Base-by-base conservation (phyloP, 2,329 filamentous ascomycete species). In the Fonsecaea monophora region DNA sequence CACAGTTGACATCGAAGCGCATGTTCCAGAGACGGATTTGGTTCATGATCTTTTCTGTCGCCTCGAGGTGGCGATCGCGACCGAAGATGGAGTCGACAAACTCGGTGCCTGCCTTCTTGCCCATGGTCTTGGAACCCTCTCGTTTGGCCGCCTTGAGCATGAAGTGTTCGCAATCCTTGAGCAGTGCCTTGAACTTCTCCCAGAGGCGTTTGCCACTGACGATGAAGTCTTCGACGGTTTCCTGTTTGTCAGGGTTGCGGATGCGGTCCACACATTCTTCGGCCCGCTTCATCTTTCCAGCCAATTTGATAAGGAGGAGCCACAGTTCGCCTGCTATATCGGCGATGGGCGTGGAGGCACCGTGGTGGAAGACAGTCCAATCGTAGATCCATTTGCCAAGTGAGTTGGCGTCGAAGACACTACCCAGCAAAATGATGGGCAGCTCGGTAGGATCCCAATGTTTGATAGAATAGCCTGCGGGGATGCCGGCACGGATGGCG, bases 301-400 rank as follows among this genome's bases (percentile, higher is more conserved):
- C 91, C 54, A 98, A 85, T 80, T 97, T 92, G 78, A 98, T 98
- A 66, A 98, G 86, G 57, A 97, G 85, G 30, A 98, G 86, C 95
- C 95, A 99, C 62, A 99, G 85, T 75, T 98, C 94, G 73, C 94
- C 95, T 2, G 95, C 94, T 79, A 96, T 89, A 72, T 97, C 93
- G 61, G 93, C 88, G 75, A 97, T 92, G 59, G 93, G 92, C 10
- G 91, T 92, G 48, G 87, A 87, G 13, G 92, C 87, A 42, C 92
- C 92, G 73, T 96, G 89, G 77, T 90, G 89, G 82, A 92, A 97
- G 70, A 97, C 92, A 18, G 95, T 97, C 95, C 95, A 99, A 84
- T 98, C 95, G 80, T 97, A 99, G 76, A 99, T 96, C 95, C 95
- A 99, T 82, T 97, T 97, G 75, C 95, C 95, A 35, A 99, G 86